Evolutionary conservation across 2,329 filamentous ascomycete species (phyloP), one percentile per base, ranked within the genome.

Genomic region (Ascochyta clinopodiicola): DNA sequence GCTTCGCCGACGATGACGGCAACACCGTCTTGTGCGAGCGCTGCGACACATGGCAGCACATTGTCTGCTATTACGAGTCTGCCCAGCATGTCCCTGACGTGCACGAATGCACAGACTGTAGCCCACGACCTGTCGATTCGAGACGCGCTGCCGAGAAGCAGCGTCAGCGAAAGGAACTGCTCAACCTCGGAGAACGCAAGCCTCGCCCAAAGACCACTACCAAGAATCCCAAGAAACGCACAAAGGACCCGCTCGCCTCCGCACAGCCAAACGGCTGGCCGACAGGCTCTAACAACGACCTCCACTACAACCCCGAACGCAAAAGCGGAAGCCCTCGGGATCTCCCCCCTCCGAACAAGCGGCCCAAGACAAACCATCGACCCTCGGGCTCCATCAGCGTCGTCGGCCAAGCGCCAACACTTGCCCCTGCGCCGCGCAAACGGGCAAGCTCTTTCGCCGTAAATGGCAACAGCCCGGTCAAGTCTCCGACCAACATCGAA

Each of bases 31-130:
- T 93, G 77, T 99, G 95, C 82, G 95, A 98, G 75, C 86, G 84
- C 56, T 99, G 95, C 82, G 91, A 96, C 74, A 95, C 92, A 44
- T 99, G 95, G 95, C 95, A 99, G 78, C 95, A 99, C 78, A 96
- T 96, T 69, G 88, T 92, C 74, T 99, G 95, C 79, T 98, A 96
- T 79, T 98, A 98, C 75, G 90, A 91, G 67, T 84, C 86, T 72
- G 84, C 75, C 54, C 87, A 75, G 82, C 90, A 81, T 83, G 90
- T 79, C 78, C 93, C 75, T 77, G 88, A 81, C 69, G 82, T 90
- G 52, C 94, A 99, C 79, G 91, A 88, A 51, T 99, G 95, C 79
- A 86, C 87, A 68, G 92, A 96, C 67, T 99, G 95, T 80, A 86
- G 89, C 57, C 92, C 93, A 17, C 85, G 92, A 60, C 78, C 80